Evolutionary conservation across 257 asterid species (phyloP), one percentile per base, ranked within the genome.

Genomic region (Nicotiana tabacum): DNA sequence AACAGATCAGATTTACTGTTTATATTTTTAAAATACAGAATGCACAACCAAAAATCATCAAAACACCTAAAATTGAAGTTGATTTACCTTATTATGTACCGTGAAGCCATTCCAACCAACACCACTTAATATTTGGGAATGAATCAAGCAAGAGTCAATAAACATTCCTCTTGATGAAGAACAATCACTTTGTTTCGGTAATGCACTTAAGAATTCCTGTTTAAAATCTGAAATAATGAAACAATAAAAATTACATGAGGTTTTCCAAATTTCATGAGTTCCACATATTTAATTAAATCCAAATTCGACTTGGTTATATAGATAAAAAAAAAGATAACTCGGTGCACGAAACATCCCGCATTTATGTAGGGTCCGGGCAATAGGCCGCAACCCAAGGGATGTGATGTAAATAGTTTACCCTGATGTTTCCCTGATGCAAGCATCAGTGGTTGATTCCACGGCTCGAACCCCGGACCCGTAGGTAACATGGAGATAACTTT

Each of bases 111-210:
- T 74, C 80, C 80, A 74, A 15, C 37, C 35, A 13, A 12, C 37
- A 4, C 43, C 62, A 24, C 80, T 51, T 48, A 32, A 6, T 48
- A 74, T 48, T 13, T 74, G 80, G 39, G 61, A 8, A 74, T 74
- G 80, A 74, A 48, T 12, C 0, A 74, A 74, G 43, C 80, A 74
- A 48, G 80, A 24, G 64, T 74, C 80, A 3, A 74, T 74, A 74
- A 74, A 74, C 80, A 74, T 74, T 48, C 80, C 80, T 48, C 43
- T 74, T 13, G 80, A 48, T 74, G 80, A 74, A 74, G 80, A 48
- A 9, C 51, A 43, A 15, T 74, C 2, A 27, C 13, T 27, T 48
- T 74, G 61, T 48, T 74, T 51, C 9, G 80, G 80, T 27, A 74
- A 74, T 15, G 80, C 80, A 74, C 35, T 74, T 74, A 74, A 3